Evolutionary conservation across 129 eudicot genomes (phyloP).

Genomic region (Lactuca sativa): DNA sequence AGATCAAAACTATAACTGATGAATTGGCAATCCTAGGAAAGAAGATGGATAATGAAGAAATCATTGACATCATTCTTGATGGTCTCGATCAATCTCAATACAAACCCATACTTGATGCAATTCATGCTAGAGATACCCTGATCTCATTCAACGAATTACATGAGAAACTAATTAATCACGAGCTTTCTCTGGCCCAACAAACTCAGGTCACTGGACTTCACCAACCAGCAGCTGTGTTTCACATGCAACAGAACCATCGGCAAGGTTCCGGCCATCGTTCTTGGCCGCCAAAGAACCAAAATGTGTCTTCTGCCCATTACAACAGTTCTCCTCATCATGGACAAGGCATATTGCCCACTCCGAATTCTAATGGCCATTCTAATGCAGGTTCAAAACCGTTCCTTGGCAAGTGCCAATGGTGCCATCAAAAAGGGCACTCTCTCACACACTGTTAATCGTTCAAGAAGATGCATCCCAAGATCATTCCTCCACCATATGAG

Average conservation of each 20-base stretch:
- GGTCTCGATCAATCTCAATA: constrained; percentile 1
- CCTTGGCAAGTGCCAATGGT: too few relatives aligned
- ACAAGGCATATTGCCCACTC: neutral
- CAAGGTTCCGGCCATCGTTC: neutral
- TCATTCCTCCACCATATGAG: neutral
- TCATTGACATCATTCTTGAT: neutral
- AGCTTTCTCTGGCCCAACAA: neutral
- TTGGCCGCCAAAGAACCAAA: neutral
- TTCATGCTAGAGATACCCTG: neutral
- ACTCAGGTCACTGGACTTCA: neutral
- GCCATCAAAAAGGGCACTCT: neutral
- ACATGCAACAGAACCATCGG: neutral
- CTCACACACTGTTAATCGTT: neutral
- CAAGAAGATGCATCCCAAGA: neutral
- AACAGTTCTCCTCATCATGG: neutral
- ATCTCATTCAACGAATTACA: constrained; percentile 1
- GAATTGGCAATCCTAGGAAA: too few relatives aligned
- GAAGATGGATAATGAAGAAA: neutral
- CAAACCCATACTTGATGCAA: neutral
- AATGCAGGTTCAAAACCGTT: neutral
- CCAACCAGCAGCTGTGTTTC: neutral
- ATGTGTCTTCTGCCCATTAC: neutral
- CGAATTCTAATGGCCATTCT: too few relatives aligned
- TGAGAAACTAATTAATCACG: neutral
- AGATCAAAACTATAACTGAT: constrained; percentile 2